Evolutionary conservation across 345 rosid genomes (phyloP), one percentile per base, ranked within the genome.

Genomic region (Corchorus capsularis): DNA sequence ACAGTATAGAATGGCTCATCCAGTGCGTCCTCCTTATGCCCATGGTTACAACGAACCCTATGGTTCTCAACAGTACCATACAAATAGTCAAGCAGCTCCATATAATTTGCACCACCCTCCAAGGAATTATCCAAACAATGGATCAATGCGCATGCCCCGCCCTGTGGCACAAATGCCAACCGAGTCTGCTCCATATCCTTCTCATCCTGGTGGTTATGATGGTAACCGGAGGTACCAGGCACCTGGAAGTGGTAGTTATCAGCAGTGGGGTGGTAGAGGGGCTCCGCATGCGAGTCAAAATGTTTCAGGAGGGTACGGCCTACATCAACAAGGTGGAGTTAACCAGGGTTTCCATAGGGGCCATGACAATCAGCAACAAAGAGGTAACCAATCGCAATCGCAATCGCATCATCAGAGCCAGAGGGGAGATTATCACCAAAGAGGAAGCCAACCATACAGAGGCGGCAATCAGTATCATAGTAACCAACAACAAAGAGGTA

Each of bases 191-290:
- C 49, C 59, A 0, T 34, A 74, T 63, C 73, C 66, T 53, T 71
- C 55, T 50, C 60, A 73, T 79, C 87, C 82, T 69, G 81, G 77
- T 63, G 75, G 82, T 71, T 77, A 80, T 66, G 80, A 59, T 56
- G 71, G 72, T 67, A 64, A 77, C 75, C 89, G 77, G 34, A 83
- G 82, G 46, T 83, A 80, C 75, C 81, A 79, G 50, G 77, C 88
- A 50, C 83, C 80, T 52, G 74, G 83, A 54, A 74, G 56, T 53
- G 82, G 76, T 37, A 73, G 77, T 73, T 60, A 73, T 68, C 83
- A 82, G 50, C 87, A 75, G 17, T 79, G 81, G 83, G 79, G 72
- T 50, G 79, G 80, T 64, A 75, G 86, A 69, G 17, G 50, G 60
- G 60, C 60, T 52, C 47, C 47, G 6, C 47, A 35, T 10, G 78